Evolutionary conservation across 2,329 filamentous ascomycete species (phyloP).

Genomic region (Colletotrichum agaves): DNA sequence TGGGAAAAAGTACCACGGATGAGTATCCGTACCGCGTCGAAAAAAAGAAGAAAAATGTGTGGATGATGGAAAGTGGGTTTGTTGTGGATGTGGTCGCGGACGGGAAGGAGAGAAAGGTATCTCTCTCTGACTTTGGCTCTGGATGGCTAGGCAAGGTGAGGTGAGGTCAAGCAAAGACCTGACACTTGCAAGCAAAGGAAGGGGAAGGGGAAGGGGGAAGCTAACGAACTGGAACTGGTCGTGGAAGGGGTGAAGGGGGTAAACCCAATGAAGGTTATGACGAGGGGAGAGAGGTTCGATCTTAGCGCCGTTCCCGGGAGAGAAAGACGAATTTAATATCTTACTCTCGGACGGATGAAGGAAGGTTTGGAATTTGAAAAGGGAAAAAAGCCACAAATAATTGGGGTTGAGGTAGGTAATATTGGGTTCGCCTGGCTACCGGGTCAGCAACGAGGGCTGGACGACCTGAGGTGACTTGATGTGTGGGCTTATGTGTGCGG

Average conservation of each 20-base stretch:
- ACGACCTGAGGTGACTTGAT: not conserved
- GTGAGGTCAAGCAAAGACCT: conserved; percentile 10
- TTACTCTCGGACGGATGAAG: conserved; percentile 30
- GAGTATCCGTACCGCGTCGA: too few relatives aligned
- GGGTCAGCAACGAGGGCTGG: conserved; percentile 34
- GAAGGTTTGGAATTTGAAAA: conserved; percentile 7
- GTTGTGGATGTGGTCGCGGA: conserved; percentile 16
- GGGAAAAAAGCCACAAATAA: conserved; percentile 28
- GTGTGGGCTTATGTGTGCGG: not conserved
- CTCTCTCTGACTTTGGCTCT: conserved; percentile 11
- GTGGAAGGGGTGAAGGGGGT: conserved; percentile 34
- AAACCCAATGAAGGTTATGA: conserved; percentile 39
- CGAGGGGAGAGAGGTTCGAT: conserved; percentile 38
- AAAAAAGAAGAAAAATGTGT: not conserved
- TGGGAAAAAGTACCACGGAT: too few relatives aligned
- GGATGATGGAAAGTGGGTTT: conserved; percentile 4
- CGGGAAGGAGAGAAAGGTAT: conserved; percentile 4
- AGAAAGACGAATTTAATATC: conserved; percentile 39
- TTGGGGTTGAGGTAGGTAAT: conserved; percentile 29
- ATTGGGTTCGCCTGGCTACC: conserved; percentile 32
- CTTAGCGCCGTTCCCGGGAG: conserved; percentile 40
- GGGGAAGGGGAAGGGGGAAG: conserved; percentile 7
- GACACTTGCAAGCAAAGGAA: conserved; percentile 12
- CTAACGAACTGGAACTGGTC: not conserved
- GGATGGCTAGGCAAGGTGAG: not conserved